Conservation (phyloP, 306 rosid species). For the Malus sieversii region DNA sequence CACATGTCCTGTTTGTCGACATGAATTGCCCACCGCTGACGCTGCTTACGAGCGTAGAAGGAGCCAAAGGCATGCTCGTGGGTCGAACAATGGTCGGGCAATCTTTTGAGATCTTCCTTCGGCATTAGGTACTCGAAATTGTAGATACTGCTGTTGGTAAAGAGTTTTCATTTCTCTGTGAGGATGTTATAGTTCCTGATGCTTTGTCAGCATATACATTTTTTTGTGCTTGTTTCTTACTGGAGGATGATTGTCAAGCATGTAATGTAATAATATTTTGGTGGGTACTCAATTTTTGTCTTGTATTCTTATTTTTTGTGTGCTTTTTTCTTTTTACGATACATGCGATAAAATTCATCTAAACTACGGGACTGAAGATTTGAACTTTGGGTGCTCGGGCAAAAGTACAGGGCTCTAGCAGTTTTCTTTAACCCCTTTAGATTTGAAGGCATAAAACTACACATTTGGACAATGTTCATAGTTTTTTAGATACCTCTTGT, state of each 20-base stretch:
- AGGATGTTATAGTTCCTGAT: slow-evolving; percentile 19
- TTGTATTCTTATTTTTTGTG: not conserved
- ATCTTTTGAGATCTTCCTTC: slow-evolving; percentile 8
- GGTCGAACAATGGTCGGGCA: not conserved
- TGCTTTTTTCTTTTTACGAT: not conserved
- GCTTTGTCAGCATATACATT: slow-evolving; percentile 5
- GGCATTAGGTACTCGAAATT: slow-evolving; percentile 29
- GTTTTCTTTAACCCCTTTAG: not conserved
- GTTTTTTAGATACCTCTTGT: not conserved
- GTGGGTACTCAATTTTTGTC: not conserved
- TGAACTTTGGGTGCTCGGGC: too few relatives aligned
- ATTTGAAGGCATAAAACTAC: not conserved
- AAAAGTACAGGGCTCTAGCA: too few relatives aligned
- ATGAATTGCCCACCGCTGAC: slow-evolving; percentile 65
- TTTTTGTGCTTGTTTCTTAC: slow-evolving; percentile 9
- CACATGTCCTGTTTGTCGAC: slow-evolving; percentile 88
- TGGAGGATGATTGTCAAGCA: slow-evolving; percentile 9
- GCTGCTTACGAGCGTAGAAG: slow-evolving; percentile 64
- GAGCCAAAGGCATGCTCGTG: slow-evolving; percentile 24
- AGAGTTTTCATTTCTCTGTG: not conserved
- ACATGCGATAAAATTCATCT: too few relatives aligned
- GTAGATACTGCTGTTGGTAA: slow-evolving; percentile 31
- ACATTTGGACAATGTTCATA: not conserved
- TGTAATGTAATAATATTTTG: not conserved
- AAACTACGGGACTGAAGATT: not conserved